Conservation (phyloP, 2,329 filamentous ascomycete species). For the Tolypocladium endophyticum region DNA sequence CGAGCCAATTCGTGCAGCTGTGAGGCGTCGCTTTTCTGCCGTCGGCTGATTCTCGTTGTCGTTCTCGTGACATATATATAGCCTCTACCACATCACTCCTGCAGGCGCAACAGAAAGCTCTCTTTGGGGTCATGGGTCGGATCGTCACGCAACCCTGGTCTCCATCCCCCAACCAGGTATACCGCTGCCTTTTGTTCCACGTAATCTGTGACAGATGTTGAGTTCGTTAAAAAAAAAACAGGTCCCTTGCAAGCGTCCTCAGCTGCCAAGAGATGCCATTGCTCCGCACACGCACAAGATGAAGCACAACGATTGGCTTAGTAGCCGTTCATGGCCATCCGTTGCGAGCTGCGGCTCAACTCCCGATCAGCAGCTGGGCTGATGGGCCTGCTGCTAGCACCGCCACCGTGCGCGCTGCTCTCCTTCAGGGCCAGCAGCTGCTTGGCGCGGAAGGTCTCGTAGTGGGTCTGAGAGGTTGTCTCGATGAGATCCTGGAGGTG, state of each 20-base stretch:
- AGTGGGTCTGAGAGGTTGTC: constrained; percentile 98
- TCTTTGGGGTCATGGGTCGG: constrained; percentile 5
- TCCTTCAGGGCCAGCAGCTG: constrained; percentile 96
- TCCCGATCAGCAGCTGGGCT: constrained; percentile 90
- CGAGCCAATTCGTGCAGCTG: background rate
- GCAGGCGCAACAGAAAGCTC: constrained; percentile 9
- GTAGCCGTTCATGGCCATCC: constrained; percentile 99
- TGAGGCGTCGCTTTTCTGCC: background rate
- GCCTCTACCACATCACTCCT: constrained; percentile 8
- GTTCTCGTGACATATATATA: background rate
- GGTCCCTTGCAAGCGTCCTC: constrained; percentile 4
- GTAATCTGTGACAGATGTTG: constrained; percentile 18
- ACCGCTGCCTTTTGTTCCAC: constrained; percentile 15
- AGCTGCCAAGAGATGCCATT: constrained; percentile 22
- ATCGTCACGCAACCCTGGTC: constrained; percentile 7
- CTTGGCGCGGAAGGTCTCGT: constrained; percentile 99
- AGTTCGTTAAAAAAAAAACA: constrained; percentile 20
- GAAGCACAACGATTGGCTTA: constrained; percentile 36
- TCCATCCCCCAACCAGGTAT: constrained; percentile 11
- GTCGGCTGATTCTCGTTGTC: background rate
- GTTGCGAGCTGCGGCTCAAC: constrained; percentile 91
- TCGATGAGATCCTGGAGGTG: constrained; percentile 98
- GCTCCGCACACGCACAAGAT: constrained; percentile 19
- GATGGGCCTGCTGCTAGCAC: constrained; percentile 76
- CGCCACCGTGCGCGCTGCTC: constrained; percentile 75